Conservation (phyloP, 2,329 filamentous ascomycete genomes). For the Chaetomiaceae sp. region DNA sequence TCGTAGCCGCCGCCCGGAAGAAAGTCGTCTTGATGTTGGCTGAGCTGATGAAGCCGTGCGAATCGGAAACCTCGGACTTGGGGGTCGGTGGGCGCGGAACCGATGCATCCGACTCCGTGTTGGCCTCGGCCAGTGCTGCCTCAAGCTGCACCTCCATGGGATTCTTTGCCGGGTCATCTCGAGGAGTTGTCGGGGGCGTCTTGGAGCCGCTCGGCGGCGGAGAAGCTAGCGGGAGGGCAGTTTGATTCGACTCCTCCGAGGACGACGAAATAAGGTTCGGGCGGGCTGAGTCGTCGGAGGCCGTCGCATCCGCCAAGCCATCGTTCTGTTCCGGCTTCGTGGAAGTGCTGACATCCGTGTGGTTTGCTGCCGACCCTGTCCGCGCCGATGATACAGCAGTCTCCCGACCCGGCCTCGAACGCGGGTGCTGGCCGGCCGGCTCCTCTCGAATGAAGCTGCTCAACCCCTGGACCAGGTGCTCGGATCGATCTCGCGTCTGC, state of each 20-base stretch:
- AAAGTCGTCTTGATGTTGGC: slow-evolving; percentile 22
- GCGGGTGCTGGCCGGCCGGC: slow-evolving; percentile 4
- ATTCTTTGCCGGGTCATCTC: slow-evolving; percentile 10
- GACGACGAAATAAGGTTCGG: slow-evolving; percentile 9
- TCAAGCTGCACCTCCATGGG: slow-evolving; percentile 11
- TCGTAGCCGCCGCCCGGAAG: slow-evolving; percentile 18
- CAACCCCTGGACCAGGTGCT: slow-evolving; percentile 23
- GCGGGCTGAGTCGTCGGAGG: no score
- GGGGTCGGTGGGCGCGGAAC: not conserved
- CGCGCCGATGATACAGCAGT: no score
- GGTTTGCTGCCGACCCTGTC: no score
- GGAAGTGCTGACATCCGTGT: no score
- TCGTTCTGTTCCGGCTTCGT: no score
- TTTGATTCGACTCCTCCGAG: slow-evolving; percentile 7
- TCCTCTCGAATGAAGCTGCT: slow-evolving; percentile 22
- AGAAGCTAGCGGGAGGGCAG: not conserved
- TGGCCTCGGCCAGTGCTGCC: not conserved
- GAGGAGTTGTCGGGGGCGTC: slow-evolving; percentile 17
- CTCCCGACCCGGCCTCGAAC: no score
- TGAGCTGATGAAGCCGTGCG: slow-evolving; percentile 21
- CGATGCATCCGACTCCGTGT: not conserved
- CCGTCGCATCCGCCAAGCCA: not conserved
- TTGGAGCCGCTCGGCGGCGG: slow-evolving; percentile 1
- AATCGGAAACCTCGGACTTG: slow-evolving; percentile 5
- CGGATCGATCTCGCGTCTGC: slow-evolving; percentile 22